Evolutionary conservation across 2,329 filamentous ascomycete genomes (phyloP).

Genomic region (Atkinsonella texensis): DNA sequence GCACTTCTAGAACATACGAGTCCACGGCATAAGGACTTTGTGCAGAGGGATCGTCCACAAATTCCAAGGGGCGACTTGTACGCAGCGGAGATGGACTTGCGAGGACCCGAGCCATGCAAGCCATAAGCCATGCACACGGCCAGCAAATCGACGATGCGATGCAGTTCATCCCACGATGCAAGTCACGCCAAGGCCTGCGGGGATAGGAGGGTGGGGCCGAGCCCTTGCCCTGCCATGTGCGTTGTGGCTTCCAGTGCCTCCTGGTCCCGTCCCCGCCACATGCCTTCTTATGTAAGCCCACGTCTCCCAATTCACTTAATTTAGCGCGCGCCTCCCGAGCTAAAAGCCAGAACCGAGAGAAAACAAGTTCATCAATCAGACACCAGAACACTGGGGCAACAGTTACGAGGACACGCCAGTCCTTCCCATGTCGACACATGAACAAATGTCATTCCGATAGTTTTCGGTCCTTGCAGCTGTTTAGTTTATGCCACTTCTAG

Average conservation of each 20-base stretch:
- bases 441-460: no score
- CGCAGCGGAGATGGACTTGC: background rate
- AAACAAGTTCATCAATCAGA: background rate
- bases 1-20: no score
- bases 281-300: no score
- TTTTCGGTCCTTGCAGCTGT: background rate
- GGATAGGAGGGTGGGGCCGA: no score
- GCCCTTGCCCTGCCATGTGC: background rate
- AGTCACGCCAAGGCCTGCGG: background rate
- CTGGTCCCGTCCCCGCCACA: background rate
- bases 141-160: background rate
- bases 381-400: background rate
- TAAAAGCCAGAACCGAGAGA: background rate
- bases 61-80: no score
- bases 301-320: background rate
- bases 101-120: no score
- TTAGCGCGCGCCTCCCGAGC: background rate
- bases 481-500: no score
- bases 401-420: background rate
- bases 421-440: background rate
- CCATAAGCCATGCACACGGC: no score
- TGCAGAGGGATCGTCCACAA: background rate
- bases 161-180: background rate
- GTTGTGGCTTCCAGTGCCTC: background rate
- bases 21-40: no score